Percentiles rank a stretch among this genome's conserved stretches.
These are phyloP conservation scores for Yamadazyma buinensis DNA, from an alignment of 1,139 yeast species.

Conservation along the genomic window DNA sequence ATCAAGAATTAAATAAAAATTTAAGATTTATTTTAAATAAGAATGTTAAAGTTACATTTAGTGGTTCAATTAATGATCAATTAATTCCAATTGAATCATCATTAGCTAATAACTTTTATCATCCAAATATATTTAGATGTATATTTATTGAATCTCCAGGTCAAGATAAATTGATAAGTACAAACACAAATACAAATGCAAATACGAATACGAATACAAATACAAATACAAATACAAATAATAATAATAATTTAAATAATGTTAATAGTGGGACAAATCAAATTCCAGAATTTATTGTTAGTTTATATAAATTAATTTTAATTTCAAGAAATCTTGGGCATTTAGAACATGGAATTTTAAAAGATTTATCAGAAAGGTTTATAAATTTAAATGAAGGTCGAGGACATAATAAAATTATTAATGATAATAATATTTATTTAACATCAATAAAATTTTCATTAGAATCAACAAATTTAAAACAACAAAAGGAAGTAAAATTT, in stretches of 20 bases:
- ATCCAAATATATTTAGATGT: constrained; percentile 52
- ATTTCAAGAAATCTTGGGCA: constrained; percentile 38
- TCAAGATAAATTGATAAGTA: too few relatives aligned
- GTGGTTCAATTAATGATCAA: constrained; percentile 63
- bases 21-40: constrained; percentile 23
- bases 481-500: constrained; percentile 11
- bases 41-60: constrained; percentile 48
- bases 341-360: constrained; percentile 28
- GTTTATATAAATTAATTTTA: constrained; percentile 30
- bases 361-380: constrained; percentile 31
- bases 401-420: constrained; percentile 28
- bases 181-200: too few relatives aligned
- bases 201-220: too few relatives aligned
- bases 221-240: too few relatives aligned
- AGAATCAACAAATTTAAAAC: constrained; percentile 34
- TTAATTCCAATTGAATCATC: constrained; percentile 66
- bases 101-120: constrained; percentile 40
- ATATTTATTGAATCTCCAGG: constrained; percentile 24
- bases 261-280: too few relatives aligned
- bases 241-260: too few relatives aligned
- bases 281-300: constrained; percentile 27
- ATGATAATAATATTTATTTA: constrained; percentile 23
- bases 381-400: constrained; percentile 23
- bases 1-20: constrained; percentile 28
- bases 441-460: constrained; percentile 30